Evolutionary conservation across 495 filamentous ascomycete genomes (phyloP), one percentile per base, ranked within the genome.

Genomic region (Jackrogersella multiformis): DNA sequence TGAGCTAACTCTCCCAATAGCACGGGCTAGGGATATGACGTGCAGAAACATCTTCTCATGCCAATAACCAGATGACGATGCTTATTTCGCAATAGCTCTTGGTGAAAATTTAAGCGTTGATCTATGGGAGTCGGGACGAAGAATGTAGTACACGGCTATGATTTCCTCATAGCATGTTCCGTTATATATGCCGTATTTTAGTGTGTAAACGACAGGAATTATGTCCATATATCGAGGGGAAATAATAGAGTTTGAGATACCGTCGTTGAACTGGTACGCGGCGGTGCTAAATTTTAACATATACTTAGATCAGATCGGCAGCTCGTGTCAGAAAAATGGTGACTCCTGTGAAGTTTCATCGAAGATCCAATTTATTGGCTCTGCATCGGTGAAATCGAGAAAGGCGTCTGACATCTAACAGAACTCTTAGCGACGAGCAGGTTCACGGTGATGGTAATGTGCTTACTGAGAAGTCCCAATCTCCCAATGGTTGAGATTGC

Each of bases 391-490:
- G 12, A 69, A 64, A 51, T 69, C 66, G 28, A 69, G 52, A 0
- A 61, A 24, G 7, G 39, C 34, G 8, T 57, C 66, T 21, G 56
- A 56, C 56, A 69, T 69, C 66, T 69, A 65, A 20, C 5, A 24
- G 41, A 42, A 18, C 3, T 20, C 28, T 69, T 28, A 65, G 42
- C 44, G 8, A 21, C 12, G 35, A 52, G 28, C 0, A 52, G 28
- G 9, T 16, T 53, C 10, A 9, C 12, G 13, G 6, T 26, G n/a
- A 9, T 12, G 18, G 15, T 15, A 24, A 15, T 15, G 16, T 1
- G 57, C 66, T 61, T 61, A 69, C 66, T 20, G 23, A 51, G 23
- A 74, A 69, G 18, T 70, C 65, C 68, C 68, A 76, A 48, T 70
- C 63, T 10, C 71, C 66, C 1, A 61, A 51, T 1, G 26, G 2